Evolutionary conservation across 345 rosid species (phyloP), one percentile per base, ranked within the genome.

Genomic region (Lepidium aucheri): DNA sequence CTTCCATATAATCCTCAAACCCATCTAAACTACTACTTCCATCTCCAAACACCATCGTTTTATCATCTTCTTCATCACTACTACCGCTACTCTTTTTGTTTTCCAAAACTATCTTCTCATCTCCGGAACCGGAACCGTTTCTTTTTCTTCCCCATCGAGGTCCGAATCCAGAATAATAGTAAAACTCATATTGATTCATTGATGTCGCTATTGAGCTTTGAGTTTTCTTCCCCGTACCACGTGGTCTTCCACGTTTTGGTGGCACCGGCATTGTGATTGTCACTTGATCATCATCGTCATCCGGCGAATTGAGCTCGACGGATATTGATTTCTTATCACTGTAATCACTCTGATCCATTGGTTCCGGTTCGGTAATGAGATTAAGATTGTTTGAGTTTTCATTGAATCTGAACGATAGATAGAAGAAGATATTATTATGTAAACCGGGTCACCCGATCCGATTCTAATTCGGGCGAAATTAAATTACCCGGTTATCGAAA

Each of bases 101-200:
- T 13, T 45, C 50, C 24, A 9, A 45, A 75, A 30, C 58, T 0
- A 70, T 36, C 44, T 44, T 60, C 53, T 50, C 72, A 28, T 56
- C 69, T n/a, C n/a, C 70, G 40, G 68, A 53, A 13, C n/a, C 70
- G 40, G 68, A 53, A 13, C 74, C 82, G 16, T 86, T 79, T 72
- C 91, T 75, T 45, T 81, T 74, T 47, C 80, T 89, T n/a, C 93
- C 86, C 97, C 98, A 86, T 47, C 68, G 43, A 34, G 96, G 98
- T 16, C 98, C 96, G 60, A 89, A 92, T 70, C 96, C 98, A n/a
- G 96, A 82, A 80, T 92, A 92, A 68, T 92, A 92, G 65, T 92
- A 92, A 67, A 84, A 92, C 81, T 86, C 89, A 47, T 80, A 74
- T 7, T 91, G 94, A 70, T 82, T 85, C 53, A 7, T 46, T 3